Percentiles rank a stretch among this genome's conserved stretches.
phyloP scores from a whole-genome alignment of 306 rosid genomes.

The Rubus idaeus region DNA sequence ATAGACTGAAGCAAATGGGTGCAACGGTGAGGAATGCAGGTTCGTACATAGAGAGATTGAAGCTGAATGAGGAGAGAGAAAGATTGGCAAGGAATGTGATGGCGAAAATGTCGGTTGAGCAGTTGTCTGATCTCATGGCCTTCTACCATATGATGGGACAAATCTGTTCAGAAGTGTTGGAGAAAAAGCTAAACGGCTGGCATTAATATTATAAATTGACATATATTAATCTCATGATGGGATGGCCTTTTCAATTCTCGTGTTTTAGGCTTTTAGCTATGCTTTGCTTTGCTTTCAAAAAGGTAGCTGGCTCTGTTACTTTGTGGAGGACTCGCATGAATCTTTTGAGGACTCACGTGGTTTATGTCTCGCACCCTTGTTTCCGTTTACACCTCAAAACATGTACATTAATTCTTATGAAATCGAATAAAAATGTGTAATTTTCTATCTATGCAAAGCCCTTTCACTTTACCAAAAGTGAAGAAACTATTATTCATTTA shows the following conservation, averaged over 20 bases:
- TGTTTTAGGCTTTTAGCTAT: neutral
- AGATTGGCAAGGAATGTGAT: constrained; percentile 63
- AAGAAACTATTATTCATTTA: no score
- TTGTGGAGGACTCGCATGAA: constrained; percentile 30
- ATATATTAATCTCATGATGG: neutral
- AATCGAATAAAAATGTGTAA: neutral
- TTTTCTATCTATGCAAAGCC: neutral
- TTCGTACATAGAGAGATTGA: constrained; percentile 60
- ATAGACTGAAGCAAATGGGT: constrained; percentile 88
- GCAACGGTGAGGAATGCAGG: constrained; percentile 92
- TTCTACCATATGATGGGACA: constrained; percentile 86
- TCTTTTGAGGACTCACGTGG: constrained; percentile 12
- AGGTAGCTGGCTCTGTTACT: neutral
- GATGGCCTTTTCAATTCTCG: neutral
- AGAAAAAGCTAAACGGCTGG: constrained; percentile 50
- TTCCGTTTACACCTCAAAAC: neutral
- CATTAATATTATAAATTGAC: constrained; percentile 27
- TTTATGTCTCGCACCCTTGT: neutral
- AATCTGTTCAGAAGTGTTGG: constrained; percentile 69
- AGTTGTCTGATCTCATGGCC: constrained; percentile 68
- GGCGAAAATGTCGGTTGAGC: constrained; percentile 76
- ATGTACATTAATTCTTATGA: neutral
- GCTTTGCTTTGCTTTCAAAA: constrained; percentile 6
- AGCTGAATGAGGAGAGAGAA: constrained; percentile 65
- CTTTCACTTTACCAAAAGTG: no score